Evolutionary conservation across 2,329 filamentous ascomycete species (phyloP), one percentile per base, ranked within the genome.

Genomic region (Colletotrichum siamense): DNA sequence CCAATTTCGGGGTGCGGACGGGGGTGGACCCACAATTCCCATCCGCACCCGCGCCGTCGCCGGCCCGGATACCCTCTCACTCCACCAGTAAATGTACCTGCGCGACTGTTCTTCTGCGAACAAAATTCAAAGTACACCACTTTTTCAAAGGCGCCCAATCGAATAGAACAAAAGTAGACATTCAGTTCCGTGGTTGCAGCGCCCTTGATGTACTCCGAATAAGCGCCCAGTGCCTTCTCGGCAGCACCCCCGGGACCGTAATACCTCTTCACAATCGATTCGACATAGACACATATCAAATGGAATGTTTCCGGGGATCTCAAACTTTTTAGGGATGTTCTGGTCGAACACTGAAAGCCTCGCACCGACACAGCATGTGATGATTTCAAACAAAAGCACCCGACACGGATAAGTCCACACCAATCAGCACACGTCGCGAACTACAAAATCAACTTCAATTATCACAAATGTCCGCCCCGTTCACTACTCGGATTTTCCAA

Each of bases 401-500:
- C 8, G 36, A 39, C 4, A 5, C 8, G 16, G 36, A 18, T 1
- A 39, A 39, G 15, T 39, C 36, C 4, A 18, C 16, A 18, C 36
- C 6, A 39, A 9, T 39, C 15, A 9, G 9, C 0, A 18, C 16
- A 39, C 36, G 36, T 39, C 36, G 36, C 16, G 16, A 39, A 39
- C 36, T 3, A 16, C 36, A 5, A 9, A 8, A 39, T 18, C 15
- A 39, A 39, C 36, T 8, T 39, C 8, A 39, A 5, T 9, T 5
- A 39, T 18, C 36, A 15, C 6, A 39, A 8, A 5, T 5, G 15
- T 36, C 34, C 15, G 15, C 36, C 16, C 0, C 16, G 36, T 39
- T 39, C 0, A 39, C 1, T 1, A 18, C 16, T 39, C 36, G 36
- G 36, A 3, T 0, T 18, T 39, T 39, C 8, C 8, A 1, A 9